These are phyloP conservation scores for Ilyonectria mors-panacis DNA, from an alignment of 2,329 filamentous ascomycete genomes.

Conservation along the genomic window DNA sequence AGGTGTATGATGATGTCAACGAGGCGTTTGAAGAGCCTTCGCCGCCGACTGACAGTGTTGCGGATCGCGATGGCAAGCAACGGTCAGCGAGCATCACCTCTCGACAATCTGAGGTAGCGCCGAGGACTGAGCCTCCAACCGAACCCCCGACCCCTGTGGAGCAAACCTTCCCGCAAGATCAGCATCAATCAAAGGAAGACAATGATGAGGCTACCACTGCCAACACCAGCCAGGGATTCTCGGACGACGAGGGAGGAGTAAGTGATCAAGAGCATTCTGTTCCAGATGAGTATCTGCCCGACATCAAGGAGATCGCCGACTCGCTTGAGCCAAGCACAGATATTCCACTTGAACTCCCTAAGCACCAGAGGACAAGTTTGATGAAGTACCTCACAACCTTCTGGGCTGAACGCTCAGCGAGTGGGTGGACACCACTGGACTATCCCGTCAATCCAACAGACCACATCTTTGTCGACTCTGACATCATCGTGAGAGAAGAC, in stretches of 20 bases:
- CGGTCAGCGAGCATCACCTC: conserved; percentile 42
- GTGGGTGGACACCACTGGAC: conserved; percentile 92
- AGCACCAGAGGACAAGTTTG: conserved; percentile 92
- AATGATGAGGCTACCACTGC: conserved; percentile 48
- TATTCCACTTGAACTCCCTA: conserved; percentile 82
- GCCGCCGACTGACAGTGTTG: conserved; percentile 61
- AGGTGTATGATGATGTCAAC: conserved; percentile 94
- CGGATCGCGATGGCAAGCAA: conserved; percentile 53
- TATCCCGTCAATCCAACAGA: conserved; percentile 91
- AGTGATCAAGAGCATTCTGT: conserved; percentile 82
- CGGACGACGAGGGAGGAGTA: conserved; percentile 76
- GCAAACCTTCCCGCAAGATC: conserved; percentile 39
- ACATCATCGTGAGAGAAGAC: conserved; percentile 97
- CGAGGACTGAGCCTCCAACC: conserved; percentile 31
- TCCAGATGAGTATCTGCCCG: conserved; percentile 77
- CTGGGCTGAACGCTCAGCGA: conserved; percentile 97
- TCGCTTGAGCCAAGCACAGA: conserved; percentile 73
- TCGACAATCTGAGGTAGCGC: conserved; percentile 48
- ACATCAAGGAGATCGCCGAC: conserved; percentile 74
- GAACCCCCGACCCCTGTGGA: conserved; percentile 47
- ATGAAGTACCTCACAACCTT: conserved; percentile 98
- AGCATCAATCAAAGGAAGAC: conserved; percentile 46
- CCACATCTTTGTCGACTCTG: conserved; percentile 96
- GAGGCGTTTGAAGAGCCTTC: conserved; percentile 90
- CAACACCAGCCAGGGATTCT: conserved; percentile 68